Conservation (phyloP, 225 moss, liverwort and hornwort species). For the Marchantia paleacea region DNA sequence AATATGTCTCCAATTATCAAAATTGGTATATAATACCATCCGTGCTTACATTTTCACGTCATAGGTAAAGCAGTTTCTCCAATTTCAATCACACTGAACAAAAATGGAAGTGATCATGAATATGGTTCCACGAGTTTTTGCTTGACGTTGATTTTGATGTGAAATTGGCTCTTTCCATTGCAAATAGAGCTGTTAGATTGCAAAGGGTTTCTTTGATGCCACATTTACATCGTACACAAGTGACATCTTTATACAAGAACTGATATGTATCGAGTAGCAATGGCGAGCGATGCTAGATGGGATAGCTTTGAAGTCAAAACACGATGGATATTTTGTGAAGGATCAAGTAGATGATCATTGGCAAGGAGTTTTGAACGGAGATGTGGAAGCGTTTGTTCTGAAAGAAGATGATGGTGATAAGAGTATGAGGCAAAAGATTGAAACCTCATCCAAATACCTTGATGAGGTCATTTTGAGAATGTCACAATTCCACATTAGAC, state of each 20-base stretch:
- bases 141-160: neutral
- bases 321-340: neutral
- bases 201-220: slow-evolving; percentile 2
- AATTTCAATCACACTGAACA: neutral
- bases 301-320: neutral
- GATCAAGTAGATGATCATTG: slow-evolving; percentile 6
- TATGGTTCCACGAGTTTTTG: slow-evolving; percentile 22
- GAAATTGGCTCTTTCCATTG: neutral
- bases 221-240: neutral
- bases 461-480: slow-evolving; percentile 40
- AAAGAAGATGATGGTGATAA: neutral
- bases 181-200: no score
- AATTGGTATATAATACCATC: no score
- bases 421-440: neutral
- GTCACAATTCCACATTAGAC: no score
- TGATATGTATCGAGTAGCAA: neutral
- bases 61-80: neutral
- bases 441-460: slow-evolving; percentile 12
- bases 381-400: neutral
- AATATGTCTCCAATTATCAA: no score
- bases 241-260: neutral
- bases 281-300: slow-evolving; percentile 12
- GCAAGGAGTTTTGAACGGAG: slow-evolving; percentile 16
- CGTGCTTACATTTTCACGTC: neutral
- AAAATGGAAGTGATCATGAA: slow-evolving; percentile 6